Evolutionary conservation across 192 early-diverging fungal species (phyloP).

Genomic region (Backusella australiensis): DNA sequence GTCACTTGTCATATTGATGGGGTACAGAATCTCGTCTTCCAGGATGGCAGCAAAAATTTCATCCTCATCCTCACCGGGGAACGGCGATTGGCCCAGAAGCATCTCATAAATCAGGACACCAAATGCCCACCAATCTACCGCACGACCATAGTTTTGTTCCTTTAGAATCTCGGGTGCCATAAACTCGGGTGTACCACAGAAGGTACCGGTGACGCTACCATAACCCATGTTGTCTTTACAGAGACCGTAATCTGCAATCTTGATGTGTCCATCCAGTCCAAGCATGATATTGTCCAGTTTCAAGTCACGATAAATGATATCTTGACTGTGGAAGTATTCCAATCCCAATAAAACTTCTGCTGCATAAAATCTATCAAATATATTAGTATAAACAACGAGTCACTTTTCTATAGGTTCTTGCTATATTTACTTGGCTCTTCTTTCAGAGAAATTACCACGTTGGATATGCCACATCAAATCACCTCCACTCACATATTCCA

Average conservation of each 20-base stretch:
- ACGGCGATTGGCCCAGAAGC: slow-evolving; percentile 71
- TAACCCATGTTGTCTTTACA: slow-evolving; percentile 79
- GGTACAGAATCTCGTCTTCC: slow-evolving; percentile 76
- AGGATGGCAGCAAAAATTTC: slow-evolving; percentile 84
- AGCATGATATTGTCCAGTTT: slow-evolving; percentile 84
- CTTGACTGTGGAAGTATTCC: slow-evolving; percentile 92
- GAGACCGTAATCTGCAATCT: slow-evolving; percentile 84
- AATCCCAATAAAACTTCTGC: slow-evolving; percentile 93
- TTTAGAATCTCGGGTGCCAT: slow-evolving; percentile 85
- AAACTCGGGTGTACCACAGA: slow-evolving; percentile 87
- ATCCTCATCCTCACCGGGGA: slow-evolving; percentile 79
- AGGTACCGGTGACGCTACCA: slow-evolving; percentile 68
- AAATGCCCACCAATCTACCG: slow-evolving; percentile 86
- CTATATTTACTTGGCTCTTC: slow-evolving; percentile 68
- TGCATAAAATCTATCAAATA: slow-evolving; percentile 73
- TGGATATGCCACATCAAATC: slow-evolving; percentile 99
- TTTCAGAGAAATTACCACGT: slow-evolving; percentile 85
- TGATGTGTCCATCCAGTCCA: slow-evolving; percentile 77
- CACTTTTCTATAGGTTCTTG: not conserved
- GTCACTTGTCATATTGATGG: slow-evolving; percentile 65
- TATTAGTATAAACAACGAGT: no score
- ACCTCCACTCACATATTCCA: slow-evolving; percentile 97
- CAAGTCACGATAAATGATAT: slow-evolving; percentile 87
- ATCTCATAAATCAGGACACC: slow-evolving; percentile 62
- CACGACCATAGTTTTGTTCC: slow-evolving; percentile 74